Evolutionary conservation across 1,284 basidiomycete genomes (phyloP).

Genomic region (Cystobasidium pallidum): DNA sequence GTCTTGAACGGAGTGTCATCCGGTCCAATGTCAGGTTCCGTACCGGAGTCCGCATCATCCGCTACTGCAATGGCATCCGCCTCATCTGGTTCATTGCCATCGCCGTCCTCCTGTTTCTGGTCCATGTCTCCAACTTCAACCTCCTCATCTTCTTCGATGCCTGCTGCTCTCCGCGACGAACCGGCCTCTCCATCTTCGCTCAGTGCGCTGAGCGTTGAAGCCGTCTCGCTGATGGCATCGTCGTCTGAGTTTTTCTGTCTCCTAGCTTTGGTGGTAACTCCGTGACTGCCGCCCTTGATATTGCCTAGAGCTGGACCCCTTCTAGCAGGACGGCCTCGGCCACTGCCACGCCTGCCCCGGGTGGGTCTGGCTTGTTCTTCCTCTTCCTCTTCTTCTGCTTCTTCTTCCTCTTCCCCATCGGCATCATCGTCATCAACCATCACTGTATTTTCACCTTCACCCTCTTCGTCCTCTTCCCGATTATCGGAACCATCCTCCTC

Average conservation of each 20-base stretch:
- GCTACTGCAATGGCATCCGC: conserved; percentile 7
- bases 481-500: not conserved
- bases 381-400: conserved; percentile 5
- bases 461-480: not conserved
- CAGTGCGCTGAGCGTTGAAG: conserved; percentile 35
- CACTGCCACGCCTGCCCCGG: not conserved
- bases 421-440: not conserved
- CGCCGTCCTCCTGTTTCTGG: not conserved
- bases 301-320: not conserved
- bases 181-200: conserved; percentile 32
- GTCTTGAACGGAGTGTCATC: conserved; percentile 42
- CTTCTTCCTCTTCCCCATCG: conserved; percentile 2
- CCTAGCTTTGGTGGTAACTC: not conserved
- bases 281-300: not conserved
- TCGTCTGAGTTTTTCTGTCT: conserved; percentile 7
- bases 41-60: conserved; percentile 14
- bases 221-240: conserved; percentile 29
- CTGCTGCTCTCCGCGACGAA: not conserved
- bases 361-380: not conserved
- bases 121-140: conserved; percentile 10
- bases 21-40: conserved; percentile 24
- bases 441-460: conserved; percentile 9
- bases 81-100: not conserved
- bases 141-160: conserved; percentile 1
- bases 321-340: not conserved